Base-by-base conservation (phyloP, 202 grass and related monocot species). In the Eragrostis tef region DNA sequence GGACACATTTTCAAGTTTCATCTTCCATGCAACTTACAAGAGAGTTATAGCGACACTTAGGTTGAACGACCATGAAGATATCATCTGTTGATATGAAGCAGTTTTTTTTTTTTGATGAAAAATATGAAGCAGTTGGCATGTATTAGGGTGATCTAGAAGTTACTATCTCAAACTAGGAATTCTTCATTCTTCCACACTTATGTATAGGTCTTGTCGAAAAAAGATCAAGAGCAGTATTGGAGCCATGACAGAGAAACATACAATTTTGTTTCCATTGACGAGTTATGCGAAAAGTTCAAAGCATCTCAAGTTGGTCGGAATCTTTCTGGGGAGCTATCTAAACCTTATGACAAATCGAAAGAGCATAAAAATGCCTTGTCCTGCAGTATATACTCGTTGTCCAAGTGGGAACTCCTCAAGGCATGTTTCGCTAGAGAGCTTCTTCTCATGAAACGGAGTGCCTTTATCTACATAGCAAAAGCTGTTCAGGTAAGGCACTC, bases 201-300 rank as follows among this genome's bases (percentile, higher is more conserved):
- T 74, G 7, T 67, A 64, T 67, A 97, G 94, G 86, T 97, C 7
- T 22, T 97, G 31, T 97, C 94, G 8, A 92, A 54, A 86, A 97
- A 94, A 73, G 94, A 97, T 87, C 94, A 97, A 81, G 74, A 87
- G 6, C 94, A 94, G 47, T 97, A 97, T 36, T 97, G 91, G 94
- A 90, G 47, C 56, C 25, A 1, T 24, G 39, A 36, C 1, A 41
- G 74, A 25, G 80, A 92, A 84, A 73, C 25, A 26, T 90, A 94
- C 45, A 86, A 31, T 27, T 97, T 89, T 80, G 70, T 97, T 46
- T 85, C 85, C 4, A 39, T 87, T 9, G 87, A 92, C 42, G 68
- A 97, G 46, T 83, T 97, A 11, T 73, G 57, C 27, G 74, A 85
- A 19, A 84, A 61, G 78, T 97, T 94, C 48, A 87, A 81, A 79